These are phyloP conservation scores for Puccinia sorghi DNA, from an alignment of 1,284 basidiomycete species.

Conservation along the genomic window DNA sequence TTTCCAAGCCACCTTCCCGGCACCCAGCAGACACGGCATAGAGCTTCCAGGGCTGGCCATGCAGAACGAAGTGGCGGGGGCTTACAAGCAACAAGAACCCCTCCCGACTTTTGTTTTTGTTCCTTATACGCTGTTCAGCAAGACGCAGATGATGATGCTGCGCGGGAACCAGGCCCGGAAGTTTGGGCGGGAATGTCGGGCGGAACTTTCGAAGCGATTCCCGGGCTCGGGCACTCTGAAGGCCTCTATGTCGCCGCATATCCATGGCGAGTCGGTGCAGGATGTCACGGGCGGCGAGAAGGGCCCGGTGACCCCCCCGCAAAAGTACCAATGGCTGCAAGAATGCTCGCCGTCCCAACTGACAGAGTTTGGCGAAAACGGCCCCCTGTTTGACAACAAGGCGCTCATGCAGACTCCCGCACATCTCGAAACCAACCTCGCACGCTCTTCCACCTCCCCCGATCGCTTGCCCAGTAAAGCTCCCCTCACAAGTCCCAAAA, in stretches of 20 bases:
- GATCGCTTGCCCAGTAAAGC: not conserved
- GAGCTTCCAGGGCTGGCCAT: slow-evolving; percentile 57
- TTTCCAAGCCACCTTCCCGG: slow-evolving; percentile 62
- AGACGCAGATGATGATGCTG: slow-evolving; percentile 62
- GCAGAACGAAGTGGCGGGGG: slow-evolving; percentile 52
- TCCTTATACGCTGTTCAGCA: slow-evolving; percentile 62
- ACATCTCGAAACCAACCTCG: not conserved
- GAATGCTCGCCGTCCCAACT: not conserved
- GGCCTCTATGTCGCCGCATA: not conserved
- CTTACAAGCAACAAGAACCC: slow-evolving; percentile 59
- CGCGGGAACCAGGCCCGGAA: slow-evolving; percentile 59
- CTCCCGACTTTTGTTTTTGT: slow-evolving; percentile 62
- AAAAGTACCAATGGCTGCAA: slow-evolving; percentile 5
- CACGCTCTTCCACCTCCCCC: not conserved
- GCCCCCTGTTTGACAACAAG: not conserved
- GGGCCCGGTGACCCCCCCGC: not conserved
- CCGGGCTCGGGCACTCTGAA: slow-evolving; percentile 48
- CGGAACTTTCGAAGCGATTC: slow-evolving; percentile 60
- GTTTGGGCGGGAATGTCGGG: slow-evolving; percentile 58
- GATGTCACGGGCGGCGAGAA: not conserved
- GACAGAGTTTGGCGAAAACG: slow-evolving; percentile 3
- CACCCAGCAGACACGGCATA: slow-evolving; percentile 56
- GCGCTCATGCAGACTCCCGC: not conserved
- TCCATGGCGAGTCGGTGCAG: not conserved
- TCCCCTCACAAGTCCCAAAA: not conserved